Evolutionary conservation across 73 alveolate species (phyloP).

Genomic region (Paramecium primaurelia): DNA sequence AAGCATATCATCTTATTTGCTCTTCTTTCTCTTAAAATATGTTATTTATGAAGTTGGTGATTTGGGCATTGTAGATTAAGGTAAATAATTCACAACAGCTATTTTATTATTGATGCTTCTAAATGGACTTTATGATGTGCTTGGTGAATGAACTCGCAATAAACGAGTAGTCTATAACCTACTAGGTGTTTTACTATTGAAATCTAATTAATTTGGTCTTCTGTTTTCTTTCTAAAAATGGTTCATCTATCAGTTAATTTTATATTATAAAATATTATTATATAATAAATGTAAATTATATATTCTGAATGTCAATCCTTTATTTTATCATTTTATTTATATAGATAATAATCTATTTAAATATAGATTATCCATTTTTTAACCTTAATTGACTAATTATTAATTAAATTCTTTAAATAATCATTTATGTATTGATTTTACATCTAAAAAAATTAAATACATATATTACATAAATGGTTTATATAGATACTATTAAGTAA

Average conservation of each 20-base stretch:
- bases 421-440: too few relatives aligned
- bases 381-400: too few relatives aligned
- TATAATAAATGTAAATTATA: not conserved
- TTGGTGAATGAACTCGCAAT: not conserved
- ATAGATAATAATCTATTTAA: too few relatives aligned
- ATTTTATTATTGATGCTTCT: not conserved
- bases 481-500: too few relatives aligned
- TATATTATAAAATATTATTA: not conserved
- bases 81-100: not conserved
- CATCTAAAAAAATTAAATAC: too few relatives aligned
- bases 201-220: not conserved
- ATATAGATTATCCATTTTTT: too few relatives aligned
- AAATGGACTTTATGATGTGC: slow-evolving; percentile 15
- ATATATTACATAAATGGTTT: too few relatives aligned
- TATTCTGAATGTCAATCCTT: not conserved
- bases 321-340: too few relatives aligned
- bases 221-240: not conserved
- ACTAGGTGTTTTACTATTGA: not conserved
- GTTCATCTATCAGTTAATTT: not conserved
- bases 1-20: not conserved
- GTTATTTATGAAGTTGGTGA: not conserved
- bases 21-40: not conserved
- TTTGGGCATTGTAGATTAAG: not conserved
- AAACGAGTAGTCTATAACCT: not conserved
- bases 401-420: too few relatives aligned